These are phyloP conservation scores for Kurtzmaniella quercitrusa DNA, from an alignment of 1,139 yeast genomes.

Conservation along the genomic window DNA sequence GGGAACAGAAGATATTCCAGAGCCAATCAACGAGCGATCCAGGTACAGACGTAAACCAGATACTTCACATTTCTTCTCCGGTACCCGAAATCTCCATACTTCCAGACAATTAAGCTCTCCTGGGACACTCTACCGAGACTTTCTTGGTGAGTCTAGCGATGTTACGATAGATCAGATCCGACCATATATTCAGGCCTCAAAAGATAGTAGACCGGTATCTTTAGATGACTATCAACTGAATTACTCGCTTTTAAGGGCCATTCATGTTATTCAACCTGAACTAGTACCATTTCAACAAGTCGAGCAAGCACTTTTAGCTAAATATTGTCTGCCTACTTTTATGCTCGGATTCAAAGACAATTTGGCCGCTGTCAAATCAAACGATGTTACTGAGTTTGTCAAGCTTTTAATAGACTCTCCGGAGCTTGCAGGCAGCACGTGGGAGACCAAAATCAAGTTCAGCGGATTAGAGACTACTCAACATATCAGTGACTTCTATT, in stretches of 20 bases:
- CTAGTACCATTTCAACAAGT: constrained; percentile 23
- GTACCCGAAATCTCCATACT: constrained; percentile 45
- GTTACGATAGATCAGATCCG: constrained; percentile 11
- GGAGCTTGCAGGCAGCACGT: constrained; percentile 11
- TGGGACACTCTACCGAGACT: not conserved
- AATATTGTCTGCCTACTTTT: constrained; percentile 18
- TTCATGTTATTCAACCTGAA: constrained; percentile 35
- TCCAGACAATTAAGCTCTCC: constrained; percentile 13
- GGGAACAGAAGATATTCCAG: constrained; percentile 28
- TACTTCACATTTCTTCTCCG: constrained; percentile 47
- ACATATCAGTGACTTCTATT: not conserved
- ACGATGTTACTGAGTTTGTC: constrained; percentile 30
- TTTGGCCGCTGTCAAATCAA: constrained; percentile 1
- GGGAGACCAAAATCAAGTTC: not conserved
- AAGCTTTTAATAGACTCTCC: constrained; percentile 34
- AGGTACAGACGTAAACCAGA: not conserved
- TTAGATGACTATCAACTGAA: constrained; percentile 29
- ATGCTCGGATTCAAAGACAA: not conserved
- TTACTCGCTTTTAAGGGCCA: constrained; percentile 31
- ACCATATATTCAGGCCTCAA: constrained; percentile 9
- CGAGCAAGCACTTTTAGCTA: constrained; percentile 21
- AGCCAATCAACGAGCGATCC: not conserved
- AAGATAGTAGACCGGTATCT: constrained; percentile 4
- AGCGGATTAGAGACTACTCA: not conserved
- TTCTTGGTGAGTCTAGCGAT: constrained; percentile 8